A percentile compares a stretch with the other conserved stretches of the same genome.
These are phyloP conservation scores for Calonectria fujianensis DNA, from an alignment of 2,329 filamentous ascomycete genomes.

Conservation along the genomic window DNA sequence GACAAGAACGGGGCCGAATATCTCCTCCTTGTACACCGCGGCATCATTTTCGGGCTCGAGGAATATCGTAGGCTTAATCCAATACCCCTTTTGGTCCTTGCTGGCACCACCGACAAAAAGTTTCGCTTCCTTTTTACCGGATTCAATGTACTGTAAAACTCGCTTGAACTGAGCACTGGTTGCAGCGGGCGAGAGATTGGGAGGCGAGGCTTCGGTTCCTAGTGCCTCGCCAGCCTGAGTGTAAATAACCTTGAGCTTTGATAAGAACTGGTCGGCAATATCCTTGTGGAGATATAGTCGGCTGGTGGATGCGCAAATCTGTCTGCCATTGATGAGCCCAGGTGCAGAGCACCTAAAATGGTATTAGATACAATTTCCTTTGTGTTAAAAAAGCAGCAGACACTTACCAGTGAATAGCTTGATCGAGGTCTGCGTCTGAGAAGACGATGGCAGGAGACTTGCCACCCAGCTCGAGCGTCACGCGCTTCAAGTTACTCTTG, in stretches of 20 bases:
- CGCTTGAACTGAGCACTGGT: neutral
- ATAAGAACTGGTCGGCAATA: neutral
- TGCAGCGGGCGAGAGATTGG: neutral
- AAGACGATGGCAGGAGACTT: constrained; percentile 17
- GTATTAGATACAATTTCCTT: neutral
- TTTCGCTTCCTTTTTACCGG: neutral
- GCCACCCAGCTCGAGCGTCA: neutral
- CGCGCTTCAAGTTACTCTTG: neutral
- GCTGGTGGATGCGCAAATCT: constrained; percentile 9
- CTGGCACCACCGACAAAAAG: constrained; percentile 1
- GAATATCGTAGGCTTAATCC: constrained; percentile 6
- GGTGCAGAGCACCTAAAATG: constrained; percentile 1
- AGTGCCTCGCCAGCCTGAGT: neutral
- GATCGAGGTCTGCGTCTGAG: neutral
- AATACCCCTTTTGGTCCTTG: neutral
- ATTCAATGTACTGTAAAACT: constrained; percentile 1
- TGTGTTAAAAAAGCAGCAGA: neutral
- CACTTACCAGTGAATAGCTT: neutral
- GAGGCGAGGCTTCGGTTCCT: neutral
- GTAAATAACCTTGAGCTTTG: neutral
- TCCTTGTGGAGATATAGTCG: neutral
- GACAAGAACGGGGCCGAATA: neutral
- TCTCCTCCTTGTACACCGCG: neutral
- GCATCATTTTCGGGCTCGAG: neutral
- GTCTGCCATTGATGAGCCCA: neutral